Evolutionary conservation across 202 grass and related monocot species (phyloP), one percentile per base, ranked within the genome.

Genomic region (Saccharum hybrid): DNA sequence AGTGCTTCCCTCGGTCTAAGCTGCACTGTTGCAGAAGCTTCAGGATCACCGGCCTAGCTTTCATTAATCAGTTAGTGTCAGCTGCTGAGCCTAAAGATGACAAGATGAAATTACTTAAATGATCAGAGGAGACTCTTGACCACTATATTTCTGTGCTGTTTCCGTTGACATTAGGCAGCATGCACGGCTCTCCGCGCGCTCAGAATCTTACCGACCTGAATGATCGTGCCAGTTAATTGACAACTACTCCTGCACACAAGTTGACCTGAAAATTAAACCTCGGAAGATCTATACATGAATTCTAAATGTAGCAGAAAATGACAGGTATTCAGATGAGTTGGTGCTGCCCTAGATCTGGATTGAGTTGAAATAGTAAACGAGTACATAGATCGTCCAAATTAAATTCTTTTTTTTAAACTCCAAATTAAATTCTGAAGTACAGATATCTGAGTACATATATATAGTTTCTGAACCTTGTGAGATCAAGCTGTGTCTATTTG

Each of bases 161-260:
- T 66, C n/a, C 77, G 77, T 67, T 79, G 77, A 68, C 77, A 67
- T 67, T 68, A 54, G 37, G 19, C 63, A 68, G 63, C 63, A 45
- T 34, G 63, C 77, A 52, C 43, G 0, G 16, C 31, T 79, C 43
- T 79, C 63, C 30, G 18, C 6, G 62, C 42, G 33, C 6, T 45
- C 18, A 51, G 63, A 22, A 52, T 79, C 63, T 79, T 67, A 52
- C 3, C 4, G 11, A 66, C 77, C 43, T 79, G 77, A 68, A 68
- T 31, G 18, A 39, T 79, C 43, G 63, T 79, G 77, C 77, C 63
- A 52, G 11, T 52, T 63, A 52, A 79, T 49, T 67, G 63, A 67
- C n/a, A 79, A 15, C 26, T 67, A 68, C 63, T 54, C 42, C 77
- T 68, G 10, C 12, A 67, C 31, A 79, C 10, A 3, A 21, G 16